Evolutionary conservation across 148 eudicot genomes (phyloP).

Genomic region (Beta vulgaris): DNA sequence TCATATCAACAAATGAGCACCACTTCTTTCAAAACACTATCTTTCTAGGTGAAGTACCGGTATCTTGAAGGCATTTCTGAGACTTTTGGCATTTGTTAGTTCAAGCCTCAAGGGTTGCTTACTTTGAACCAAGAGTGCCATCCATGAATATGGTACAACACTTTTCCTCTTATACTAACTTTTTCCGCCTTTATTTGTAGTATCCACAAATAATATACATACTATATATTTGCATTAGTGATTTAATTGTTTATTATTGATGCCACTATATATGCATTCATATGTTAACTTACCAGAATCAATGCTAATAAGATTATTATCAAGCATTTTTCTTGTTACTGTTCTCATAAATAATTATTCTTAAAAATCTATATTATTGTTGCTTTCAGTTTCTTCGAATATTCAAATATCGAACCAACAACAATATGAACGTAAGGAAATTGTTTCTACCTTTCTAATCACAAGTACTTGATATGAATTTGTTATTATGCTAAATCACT

Average conservation of each 20-base stretch:
- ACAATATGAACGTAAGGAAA: not conserved
- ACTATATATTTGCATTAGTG: not conserved
- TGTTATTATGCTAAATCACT: too few relatives aligned
- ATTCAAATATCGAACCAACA: not conserved
- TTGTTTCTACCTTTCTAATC: not conserved
- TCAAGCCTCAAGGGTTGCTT: not conserved
- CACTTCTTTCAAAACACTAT: constrained; percentile 5
- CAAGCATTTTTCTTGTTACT: too few relatives aligned
- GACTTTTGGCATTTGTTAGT: constrained; percentile 8
- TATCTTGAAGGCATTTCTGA: not conserved
- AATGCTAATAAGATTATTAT: too few relatives aligned
- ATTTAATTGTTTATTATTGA: not conserved
- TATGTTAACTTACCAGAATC: not conserved
- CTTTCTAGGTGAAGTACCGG: not conserved
- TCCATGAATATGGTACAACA: constrained; percentile 14
- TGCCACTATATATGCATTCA: not conserved
- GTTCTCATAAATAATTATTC: too few relatives aligned
- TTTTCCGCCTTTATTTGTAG: not conserved
- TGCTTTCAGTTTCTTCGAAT: not conserved
- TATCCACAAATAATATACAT: not conserved
- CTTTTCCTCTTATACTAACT: not conserved
- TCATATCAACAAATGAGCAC: not conserved
- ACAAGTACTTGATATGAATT: not conserved
- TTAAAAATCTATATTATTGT: not conserved
- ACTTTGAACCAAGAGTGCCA: not conserved